Percentiles rank a stretch among this genome's conserved stretches.
These are phyloP conservation scores for Coemansia sp. DNA, from an alignment of 192 early-diverging fungal species.

Conservation along the genomic window DNA sequence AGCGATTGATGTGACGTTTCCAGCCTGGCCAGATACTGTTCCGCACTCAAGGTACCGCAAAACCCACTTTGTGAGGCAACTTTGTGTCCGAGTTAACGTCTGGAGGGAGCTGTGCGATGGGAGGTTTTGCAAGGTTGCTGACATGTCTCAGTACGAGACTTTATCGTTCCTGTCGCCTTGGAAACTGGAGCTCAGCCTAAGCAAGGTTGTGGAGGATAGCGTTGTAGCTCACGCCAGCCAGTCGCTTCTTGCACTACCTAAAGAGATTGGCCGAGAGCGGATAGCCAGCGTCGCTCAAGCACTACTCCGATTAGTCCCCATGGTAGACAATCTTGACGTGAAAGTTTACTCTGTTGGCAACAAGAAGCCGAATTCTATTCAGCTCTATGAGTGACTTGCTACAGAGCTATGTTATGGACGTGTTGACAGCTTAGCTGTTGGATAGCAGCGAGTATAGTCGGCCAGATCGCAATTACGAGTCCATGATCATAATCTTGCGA, in stretches of 20 bases:
- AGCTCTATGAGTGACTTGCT: not conserved
- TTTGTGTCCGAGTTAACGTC: not conserved
- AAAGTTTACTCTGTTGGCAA: not conserved
- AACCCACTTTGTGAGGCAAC: not conserved
- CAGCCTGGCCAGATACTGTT: not conserved
- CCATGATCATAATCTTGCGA: no score
- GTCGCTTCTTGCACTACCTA: no score
- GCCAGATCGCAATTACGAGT: no score
- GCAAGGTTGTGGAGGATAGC: no score
- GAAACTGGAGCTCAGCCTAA: not conserved
- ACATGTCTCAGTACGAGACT: not conserved
- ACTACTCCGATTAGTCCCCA: not conserved
- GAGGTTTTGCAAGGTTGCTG: not conserved
- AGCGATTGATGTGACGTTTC: not conserved
- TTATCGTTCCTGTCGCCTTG: not conserved
- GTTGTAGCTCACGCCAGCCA: no score
- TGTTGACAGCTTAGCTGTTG: not conserved
- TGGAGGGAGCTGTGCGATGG: not conserved
- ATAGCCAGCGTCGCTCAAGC: not conserved
- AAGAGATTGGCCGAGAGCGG: not conserved
- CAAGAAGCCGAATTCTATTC: not conserved
- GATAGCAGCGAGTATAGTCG: no score
- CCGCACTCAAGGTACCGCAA: not conserved
- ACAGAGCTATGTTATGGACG: not conserved
- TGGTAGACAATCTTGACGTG: not conserved